A percentile compares a stretch with the other conserved stretches of the same genome.
phyloP scores from a whole-genome alignment of 1,284 basidiomycete genomes.

The Apiotrichum sp. region DNA sequence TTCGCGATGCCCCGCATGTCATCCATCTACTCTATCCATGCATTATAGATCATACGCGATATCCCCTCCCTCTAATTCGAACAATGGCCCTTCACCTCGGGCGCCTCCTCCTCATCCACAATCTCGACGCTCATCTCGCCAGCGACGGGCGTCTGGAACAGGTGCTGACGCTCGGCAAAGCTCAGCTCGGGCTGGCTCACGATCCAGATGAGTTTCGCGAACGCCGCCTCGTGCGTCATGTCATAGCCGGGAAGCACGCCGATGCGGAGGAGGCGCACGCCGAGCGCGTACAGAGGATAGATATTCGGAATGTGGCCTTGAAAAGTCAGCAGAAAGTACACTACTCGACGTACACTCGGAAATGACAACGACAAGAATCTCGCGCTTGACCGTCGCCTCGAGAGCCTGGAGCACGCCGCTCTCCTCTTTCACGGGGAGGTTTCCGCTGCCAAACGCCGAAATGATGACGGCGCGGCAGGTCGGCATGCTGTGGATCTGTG shows the following conservation, averaged over 20 bases:
- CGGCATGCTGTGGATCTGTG: conserved; percentile 39
- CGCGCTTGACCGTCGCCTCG: conserved; percentile 32
- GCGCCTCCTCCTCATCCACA: neutral
- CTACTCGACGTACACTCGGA: conserved; percentile 30
- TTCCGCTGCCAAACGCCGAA: conserved; percentile 39
- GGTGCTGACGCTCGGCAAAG: conserved; percentile 35
- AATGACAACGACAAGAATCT: conserved; percentile 44
- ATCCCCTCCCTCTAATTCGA: too few relatives aligned
- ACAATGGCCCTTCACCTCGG: neutral
- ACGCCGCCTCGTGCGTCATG: conserved; percentile 45
- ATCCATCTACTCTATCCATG: too few relatives aligned
- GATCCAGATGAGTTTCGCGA: conserved; percentile 43
- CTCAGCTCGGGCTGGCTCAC: conserved; percentile 33
- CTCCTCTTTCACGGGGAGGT: conserved; percentile 35
- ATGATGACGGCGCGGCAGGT: conserved; percentile 41
- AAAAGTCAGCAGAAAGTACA: too few relatives aligned
- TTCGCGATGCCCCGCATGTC: too few relatives aligned
- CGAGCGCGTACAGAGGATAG: conserved; percentile 43
- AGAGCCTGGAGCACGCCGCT: conserved; percentile 34
- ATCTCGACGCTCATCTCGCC: conserved; percentile 34
- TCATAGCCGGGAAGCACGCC: conserved; percentile 43
- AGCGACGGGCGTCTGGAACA: conserved; percentile 35
- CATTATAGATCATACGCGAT: too few relatives aligned
- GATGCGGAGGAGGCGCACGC: conserved; percentile 32
- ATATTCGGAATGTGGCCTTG: conserved; percentile 40